Evolutionary conservation across 352 stramenopile genomes (phyloP).

Genomic region (Phytophthora megakarya): DNA sequence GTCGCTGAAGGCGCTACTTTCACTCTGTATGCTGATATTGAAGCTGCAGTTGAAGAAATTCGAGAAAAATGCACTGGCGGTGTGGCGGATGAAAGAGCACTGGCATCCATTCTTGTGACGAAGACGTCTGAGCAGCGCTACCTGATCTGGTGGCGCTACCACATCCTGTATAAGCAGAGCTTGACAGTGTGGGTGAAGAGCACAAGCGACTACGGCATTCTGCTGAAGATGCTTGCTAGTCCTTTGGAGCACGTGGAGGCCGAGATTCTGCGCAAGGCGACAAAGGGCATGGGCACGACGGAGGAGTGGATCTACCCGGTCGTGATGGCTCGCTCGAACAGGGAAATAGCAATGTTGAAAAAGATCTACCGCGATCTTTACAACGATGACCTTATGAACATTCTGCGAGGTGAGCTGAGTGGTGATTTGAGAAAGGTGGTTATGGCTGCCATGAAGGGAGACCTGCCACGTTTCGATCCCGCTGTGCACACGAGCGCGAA

Average conservation of each 20-base stretch:
- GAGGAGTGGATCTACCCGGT: conserved; percentile 64
- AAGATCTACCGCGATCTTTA: conserved; percentile 61
- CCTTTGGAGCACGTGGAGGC: conserved; percentile 64
- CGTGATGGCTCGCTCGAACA: conserved; percentile 58
- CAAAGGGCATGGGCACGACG: conserved; percentile 38
- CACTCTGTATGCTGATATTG: conserved; percentile 38
- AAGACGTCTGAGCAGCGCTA: conserved; percentile 31
- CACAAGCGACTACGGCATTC: conserved; percentile 54
- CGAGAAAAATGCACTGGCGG: conserved; percentile 15
- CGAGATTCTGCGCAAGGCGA: conserved; percentile 50
- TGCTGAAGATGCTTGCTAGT: conserved; percentile 51
- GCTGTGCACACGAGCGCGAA: conserved; percentile 58
- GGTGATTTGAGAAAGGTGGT: conserved; percentile 68
- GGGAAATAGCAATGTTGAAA: conserved; percentile 71
- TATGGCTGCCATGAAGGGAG: conserved; percentile 43
- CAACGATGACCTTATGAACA: conserved; percentile 50
- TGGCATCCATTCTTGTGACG: conserved; percentile 25
- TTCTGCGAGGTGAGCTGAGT: conserved; percentile 49
- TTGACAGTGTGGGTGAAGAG: conserved; percentile 58
- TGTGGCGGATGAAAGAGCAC: conserved; percentile 15
- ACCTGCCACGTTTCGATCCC: conserved; percentile 46
- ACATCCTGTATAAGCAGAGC: conserved; percentile 65
- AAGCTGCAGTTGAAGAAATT: conserved; percentile 51
- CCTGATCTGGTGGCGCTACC: conserved; percentile 34
- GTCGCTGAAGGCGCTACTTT: conserved; percentile 4